Evolutionary conservation across 768 basidiomycete species (phyloP), one percentile per base, ranked within the genome.

Genomic region (Xanthoconium stramineum): DNA sequence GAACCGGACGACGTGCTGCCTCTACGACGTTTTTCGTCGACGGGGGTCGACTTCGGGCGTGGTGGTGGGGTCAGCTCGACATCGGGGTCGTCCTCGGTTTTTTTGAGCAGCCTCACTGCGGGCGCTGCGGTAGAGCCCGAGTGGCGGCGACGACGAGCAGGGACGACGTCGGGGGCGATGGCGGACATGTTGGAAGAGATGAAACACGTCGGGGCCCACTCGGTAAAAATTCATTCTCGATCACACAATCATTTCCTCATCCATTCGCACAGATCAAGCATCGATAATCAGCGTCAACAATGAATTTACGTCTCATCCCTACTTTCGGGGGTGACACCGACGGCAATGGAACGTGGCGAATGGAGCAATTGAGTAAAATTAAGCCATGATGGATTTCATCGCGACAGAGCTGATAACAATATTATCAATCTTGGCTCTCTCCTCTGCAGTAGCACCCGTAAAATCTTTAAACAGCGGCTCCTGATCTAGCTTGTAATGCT

Each of bases 321-420:
- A 24, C 24, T 24, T 24, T 24, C 24, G 24, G 4, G 24, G 24
- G 24, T 24, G 24, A 24, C 24, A 35, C 33, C 12, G 5, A 35
- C 33, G 33, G 33, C 33, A 12, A 35, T 35, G 8, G 33, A 35
- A 6, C 8, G 12, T 6, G 12, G 6, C 33, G 33, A 12, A 35
- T 12, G 12, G 24, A 24, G n/a, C n/a, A n/a, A n/a, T n/a, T n/a
- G n/a, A n/a, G n/a, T n/a, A n/a, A n/a, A 35, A 3, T 53, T 57
- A 69, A 24, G 63, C 50, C 67, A 65, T 38, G 46, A 93, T 88
- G 47, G 77, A 83, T 72, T 94, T 94, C 82, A 86, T 86, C 45
- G 91, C 91, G 6, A 92, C 89, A 10, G 83, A 77, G 58, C 88
- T 91, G n/a, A 81, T 74, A 8, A 89, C 88, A 33, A 94, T 82